Conservation (phyloP, 2,329 filamentous ascomycete species). For the Fusarium floridanum region DNA sequence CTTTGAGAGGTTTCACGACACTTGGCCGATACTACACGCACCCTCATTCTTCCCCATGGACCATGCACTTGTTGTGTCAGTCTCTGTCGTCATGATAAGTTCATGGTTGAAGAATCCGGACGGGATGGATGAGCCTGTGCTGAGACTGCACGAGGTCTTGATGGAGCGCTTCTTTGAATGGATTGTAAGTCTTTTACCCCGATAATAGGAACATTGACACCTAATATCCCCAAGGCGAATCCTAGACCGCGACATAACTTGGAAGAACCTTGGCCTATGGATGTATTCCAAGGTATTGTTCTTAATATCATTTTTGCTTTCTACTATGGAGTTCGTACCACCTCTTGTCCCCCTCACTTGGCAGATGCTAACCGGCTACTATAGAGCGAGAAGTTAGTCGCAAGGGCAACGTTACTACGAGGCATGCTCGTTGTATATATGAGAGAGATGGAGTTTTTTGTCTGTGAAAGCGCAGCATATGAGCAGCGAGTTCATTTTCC, state of each 20-base stretch:
- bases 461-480: constrained; percentile 48
- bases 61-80: constrained; percentile 44
- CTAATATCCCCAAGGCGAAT: too few species aligned
- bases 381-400: constrained; percentile 50
- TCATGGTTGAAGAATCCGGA: constrained; percentile 52
- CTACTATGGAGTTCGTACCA: constrained; percentile 49
- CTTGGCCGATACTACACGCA: constrained; percentile 57
- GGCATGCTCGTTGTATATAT: constrained; percentile 52
- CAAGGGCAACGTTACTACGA: constrained; percentile 50
- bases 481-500: constrained; percentile 53
- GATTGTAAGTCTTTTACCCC: constrained; percentile 39
- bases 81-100: constrained; percentile 55
- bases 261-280: constrained; percentile 46
- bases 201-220: too few species aligned
- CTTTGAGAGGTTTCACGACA: constrained; percentile 56
- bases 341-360: accelerated
- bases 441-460: constrained; percentile 54
- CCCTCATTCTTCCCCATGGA: constrained; percentile 51
- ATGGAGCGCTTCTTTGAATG: constrained; percentile 48
- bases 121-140: constrained; percentile 43
- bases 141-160: constrained; percentile 50
- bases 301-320: constrained; percentile 57
- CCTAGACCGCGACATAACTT: constrained; percentile 22
- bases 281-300: constrained; percentile 52
- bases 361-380: constrained; percentile 1